A percentile compares a stretch with the other conserved stretches of the same genome.
These are phyloP conservation scores for Globisporangium irregulare DNA, from an alignment of 352 stramenopile species.

Conservation along the genomic window DNA sequence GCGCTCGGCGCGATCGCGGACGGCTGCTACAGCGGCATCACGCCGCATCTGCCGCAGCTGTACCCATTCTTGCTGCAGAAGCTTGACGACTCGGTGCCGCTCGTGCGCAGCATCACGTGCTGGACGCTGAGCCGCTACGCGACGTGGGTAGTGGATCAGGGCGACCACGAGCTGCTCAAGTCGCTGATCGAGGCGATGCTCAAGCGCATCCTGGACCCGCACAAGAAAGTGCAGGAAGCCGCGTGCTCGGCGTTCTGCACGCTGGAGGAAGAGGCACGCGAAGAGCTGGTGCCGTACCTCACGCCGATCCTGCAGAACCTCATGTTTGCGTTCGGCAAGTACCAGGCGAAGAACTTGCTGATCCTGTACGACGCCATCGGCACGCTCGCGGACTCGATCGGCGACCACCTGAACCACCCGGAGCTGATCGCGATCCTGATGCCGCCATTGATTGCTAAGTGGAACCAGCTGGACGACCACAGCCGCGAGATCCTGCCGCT, in stretches of 20 bases:
- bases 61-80: conserved; percentile 95
- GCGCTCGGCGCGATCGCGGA: conserved; percentile 95
- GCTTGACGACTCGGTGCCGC: conserved; percentile 82
- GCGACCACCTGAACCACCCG: conserved; percentile 89
- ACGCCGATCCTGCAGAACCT: conserved; percentile 91
- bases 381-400: conserved; percentile 93
- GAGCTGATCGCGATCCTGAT: conserved; percentile 92
- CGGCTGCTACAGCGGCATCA: conserved; percentile 92
- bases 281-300: conserved; percentile 93
- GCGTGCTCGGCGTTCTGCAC: conserved; percentile 94
- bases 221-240: conserved; percentile 95
- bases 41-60: conserved; percentile 88
- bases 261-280: conserved; percentile 91
- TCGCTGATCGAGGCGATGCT: conserved; percentile 87
- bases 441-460: conserved; percentile 92
- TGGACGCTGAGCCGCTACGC: conserved; percentile 94
- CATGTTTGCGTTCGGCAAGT: conserved; percentile 91
- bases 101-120: conserved; percentile 93
- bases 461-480: conserved; percentile 80
- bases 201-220: conserved; percentile 84
- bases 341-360: conserved; percentile 93
- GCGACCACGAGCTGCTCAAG: conserved; percentile 80
- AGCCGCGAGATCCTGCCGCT: conserved; percentile 83
- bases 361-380: conserved; percentile 96
- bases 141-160: conserved; percentile 91